phyloP scores from a whole-genome alignment of 2,329 filamentous ascomycete genomes.

The Trichoderma sp. region DNA sequence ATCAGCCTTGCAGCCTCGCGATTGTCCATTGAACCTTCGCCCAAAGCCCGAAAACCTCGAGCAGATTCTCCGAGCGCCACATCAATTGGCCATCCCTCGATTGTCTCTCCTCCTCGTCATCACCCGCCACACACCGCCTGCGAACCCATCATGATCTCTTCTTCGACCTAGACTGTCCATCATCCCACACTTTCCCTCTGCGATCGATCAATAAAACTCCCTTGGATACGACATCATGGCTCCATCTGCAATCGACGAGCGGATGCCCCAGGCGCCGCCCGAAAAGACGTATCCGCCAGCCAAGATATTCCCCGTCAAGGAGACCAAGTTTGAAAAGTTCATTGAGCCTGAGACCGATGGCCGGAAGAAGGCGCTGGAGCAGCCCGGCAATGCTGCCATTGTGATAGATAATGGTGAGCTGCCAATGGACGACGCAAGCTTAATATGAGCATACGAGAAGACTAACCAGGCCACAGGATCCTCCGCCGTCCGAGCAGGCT shows the following conservation, averaged over 20 bases:
- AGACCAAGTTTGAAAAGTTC: slow-evolving; percentile 63
- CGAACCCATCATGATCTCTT: slow-evolving; percentile 25
- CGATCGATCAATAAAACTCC: background rate
- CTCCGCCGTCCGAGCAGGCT: slow-evolving; percentile 86
- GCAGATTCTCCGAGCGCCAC: slow-evolving; percentile 28
- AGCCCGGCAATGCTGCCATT: slow-evolving; percentile 70
- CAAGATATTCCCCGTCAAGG: slow-evolving; percentile 63
- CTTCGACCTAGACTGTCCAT: slow-evolving; percentile 19
- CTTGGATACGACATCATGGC: slow-evolving; percentile 48
- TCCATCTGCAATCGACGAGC: slow-evolving; percentile 56
- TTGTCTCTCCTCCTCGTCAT: slow-evolving; percentile 20
- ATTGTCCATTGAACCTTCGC: slow-evolving; percentile 32
- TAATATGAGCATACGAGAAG: background rate
- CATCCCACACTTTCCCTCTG: background rate
- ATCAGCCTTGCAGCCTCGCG: slow-evolving; percentile 45
- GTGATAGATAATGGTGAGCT: slow-evolving; percentile 93
- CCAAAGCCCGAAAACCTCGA: slow-evolving; percentile 33
- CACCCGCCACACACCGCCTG: background rate
- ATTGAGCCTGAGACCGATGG: slow-evolving; percentile 65
- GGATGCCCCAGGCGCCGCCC: slow-evolving; percentile 42
- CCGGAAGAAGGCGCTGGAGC: slow-evolving; percentile 67
- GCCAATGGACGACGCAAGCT: background rate
- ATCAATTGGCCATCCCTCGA: slow-evolving; percentile 37
- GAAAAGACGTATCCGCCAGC: slow-evolving; percentile 56
- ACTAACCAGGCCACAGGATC: slow-evolving; percentile 64